Evolutionary conservation across 192 early-diverging fungal genomes (phyloP).

Genomic region (Podila horticola): DNA sequence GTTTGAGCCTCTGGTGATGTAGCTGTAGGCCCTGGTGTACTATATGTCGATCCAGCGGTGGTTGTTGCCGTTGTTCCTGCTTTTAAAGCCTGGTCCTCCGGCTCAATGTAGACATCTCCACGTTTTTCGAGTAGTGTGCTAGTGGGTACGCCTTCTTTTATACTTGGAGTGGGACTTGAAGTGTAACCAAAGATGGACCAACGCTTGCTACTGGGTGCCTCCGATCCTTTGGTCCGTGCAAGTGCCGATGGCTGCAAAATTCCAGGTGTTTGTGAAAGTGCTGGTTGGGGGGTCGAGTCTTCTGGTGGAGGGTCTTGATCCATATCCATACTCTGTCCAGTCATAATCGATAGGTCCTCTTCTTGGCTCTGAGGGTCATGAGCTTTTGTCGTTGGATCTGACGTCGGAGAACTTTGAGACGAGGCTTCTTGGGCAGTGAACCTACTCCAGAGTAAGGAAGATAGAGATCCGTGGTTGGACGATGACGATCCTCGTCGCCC

Average conservation of each 20-base stretch:
- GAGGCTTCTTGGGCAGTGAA: not conserved
- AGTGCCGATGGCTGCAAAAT: not conserved
- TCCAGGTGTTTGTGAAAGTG: not conserved
- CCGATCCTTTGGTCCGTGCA: not conserved
- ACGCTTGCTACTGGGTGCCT: slow-evolving; percentile 15
- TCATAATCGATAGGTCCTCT: not conserved
- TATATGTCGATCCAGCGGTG: not conserved
- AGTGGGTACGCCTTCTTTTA: not conserved
- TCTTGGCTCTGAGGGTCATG: too few species aligned
- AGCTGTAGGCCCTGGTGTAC: not conserved
- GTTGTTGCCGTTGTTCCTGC: not conserved
- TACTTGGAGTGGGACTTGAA: not conserved
- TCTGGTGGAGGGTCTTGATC: not conserved
- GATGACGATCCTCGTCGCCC: slow-evolving; percentile 24
- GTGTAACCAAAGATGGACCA: slow-evolving; percentile 44
- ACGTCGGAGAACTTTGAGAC: not conserved
- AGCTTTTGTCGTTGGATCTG: too few species aligned
- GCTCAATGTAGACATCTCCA: slow-evolving; percentile 38
- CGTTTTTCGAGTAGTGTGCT: slow-evolving; percentile 9
- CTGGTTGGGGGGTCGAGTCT: not conserved
- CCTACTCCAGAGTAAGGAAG: slow-evolving; percentile 21
- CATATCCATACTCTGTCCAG: not conserved
- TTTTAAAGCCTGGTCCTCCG: slow-evolving; percentile 8
- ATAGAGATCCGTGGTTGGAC: slow-evolving; percentile 18
- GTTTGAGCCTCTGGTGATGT: not conserved